phyloP scores from a whole-genome alignment of 345 rosid genomes.

The Lumnitzera littorea region DNA sequence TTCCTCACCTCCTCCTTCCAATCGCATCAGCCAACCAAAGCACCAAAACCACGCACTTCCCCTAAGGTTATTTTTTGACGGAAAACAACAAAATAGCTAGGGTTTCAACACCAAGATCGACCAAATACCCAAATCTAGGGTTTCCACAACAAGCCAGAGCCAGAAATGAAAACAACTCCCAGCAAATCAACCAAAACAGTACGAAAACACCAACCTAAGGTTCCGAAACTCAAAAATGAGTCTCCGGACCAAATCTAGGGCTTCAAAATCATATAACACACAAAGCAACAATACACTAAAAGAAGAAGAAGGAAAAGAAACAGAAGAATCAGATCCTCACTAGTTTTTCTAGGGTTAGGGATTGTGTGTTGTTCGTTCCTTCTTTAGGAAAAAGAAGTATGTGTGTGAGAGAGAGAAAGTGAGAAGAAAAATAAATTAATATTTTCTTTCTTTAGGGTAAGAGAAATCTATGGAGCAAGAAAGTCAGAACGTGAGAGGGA shows the following conservation, averaged over 20 bases:
- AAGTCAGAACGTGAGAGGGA: constrained; percentile 27
- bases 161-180: not conserved
- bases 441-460: constrained; percentile 19
- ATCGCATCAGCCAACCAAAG: constrained; percentile 6
- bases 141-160: not conserved
- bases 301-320: not conserved
- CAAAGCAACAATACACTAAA: not conserved
- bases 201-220: too few species aligned
- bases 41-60: too few species aligned
- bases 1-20: constrained; percentile 13
- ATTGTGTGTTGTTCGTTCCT: not conserved
- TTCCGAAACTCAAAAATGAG: too few species aligned
- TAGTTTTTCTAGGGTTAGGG: not conserved
- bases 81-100: not conserved
- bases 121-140: not conserved
- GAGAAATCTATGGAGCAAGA: constrained; percentile 19
- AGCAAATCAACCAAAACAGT: too few species aligned
- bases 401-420: not conserved
- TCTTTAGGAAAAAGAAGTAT: not conserved
- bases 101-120: constrained; percentile 2
- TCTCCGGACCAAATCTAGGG: constrained; percentile 4
- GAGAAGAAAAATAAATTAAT: not conserved
- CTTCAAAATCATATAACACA: too few species aligned
- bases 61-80: too few species aligned
- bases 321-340: not conserved